Conservation (phyloP, 768 basidiomycete species). For the Roridomyces roridus region DNA sequence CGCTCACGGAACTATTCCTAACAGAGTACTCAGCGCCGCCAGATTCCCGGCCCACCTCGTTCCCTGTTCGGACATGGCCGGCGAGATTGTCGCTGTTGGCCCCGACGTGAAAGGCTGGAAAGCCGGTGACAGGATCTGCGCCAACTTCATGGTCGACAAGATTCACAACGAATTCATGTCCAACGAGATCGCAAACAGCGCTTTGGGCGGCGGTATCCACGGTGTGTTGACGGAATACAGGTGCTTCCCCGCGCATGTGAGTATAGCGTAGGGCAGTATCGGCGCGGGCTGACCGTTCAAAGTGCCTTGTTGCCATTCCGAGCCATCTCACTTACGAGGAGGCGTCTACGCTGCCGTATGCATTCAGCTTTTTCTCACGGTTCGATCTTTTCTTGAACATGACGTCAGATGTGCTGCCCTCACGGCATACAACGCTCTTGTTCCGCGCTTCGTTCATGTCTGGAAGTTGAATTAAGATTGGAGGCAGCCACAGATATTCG, state of each 20-base stretch:
- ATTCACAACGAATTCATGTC: constrained; percentile 48
- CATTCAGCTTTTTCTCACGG: too few relatives aligned
- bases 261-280: too few relatives aligned
- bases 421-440: constrained; percentile 54
- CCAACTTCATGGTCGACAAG: constrained; percentile 58
- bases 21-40: background rate
- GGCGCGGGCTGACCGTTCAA: background rate
- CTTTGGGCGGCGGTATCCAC: constrained; percentile 51
- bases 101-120: constrained; percentile 54
- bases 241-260: constrained; percentile 52
- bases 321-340: constrained; percentile 66
- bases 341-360: constrained; percentile 32
- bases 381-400: background rate
- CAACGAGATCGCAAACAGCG: constrained; percentile 32
- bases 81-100: constrained; percentile 58
- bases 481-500: too few relatives aligned
- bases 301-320: constrained; percentile 60
- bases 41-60: constrained; percentile 35
- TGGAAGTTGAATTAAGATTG: too few relatives aligned
- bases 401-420: constrained; percentile 45
- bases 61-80: constrained; percentile 59
- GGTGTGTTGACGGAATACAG: constrained; percentile 63
- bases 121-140: constrained; percentile 60
- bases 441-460: too few relatives aligned
- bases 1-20: background rate